Evolutionary conservation across 2,329 filamentous ascomycete species (phyloP).

Genomic region (Colletotrichum tropicale): DNA sequence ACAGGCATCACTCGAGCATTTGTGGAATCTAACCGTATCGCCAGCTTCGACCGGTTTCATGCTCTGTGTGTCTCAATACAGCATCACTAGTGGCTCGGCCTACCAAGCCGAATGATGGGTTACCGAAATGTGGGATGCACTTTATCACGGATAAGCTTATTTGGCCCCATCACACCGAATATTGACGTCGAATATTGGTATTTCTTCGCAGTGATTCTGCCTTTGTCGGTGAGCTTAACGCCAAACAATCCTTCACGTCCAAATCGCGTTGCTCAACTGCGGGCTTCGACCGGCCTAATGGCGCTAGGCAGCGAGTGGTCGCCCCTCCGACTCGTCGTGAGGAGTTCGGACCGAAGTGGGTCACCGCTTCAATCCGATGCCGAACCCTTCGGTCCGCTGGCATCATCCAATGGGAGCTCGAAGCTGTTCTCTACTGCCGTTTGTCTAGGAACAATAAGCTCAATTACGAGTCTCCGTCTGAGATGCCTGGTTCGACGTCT

Average conservation of each 20-base stretch:
- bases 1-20: not conserved
- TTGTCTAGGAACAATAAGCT: not conserved
- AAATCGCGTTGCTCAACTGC: not conserved
- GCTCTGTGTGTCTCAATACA: rapidly evolving
- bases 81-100: not conserved
- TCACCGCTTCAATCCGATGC: not conserved
- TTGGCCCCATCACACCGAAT: not conserved
- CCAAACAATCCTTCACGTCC: not conserved
- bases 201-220: not conserved
- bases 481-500: not conserved
- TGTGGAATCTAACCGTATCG: not conserved
- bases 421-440: not conserved
- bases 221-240: not conserved
- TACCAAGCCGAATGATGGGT: not conserved
- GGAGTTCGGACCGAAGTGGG: not conserved
- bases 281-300: not conserved
- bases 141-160: not conserved
- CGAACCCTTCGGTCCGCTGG: not conserved
- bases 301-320: not conserved
- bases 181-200: not conserved
- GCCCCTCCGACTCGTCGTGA: not conserved
- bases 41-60: not conserved
- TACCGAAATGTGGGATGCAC: not conserved
- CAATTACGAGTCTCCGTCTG: not conserved
- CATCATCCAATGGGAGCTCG: not conserved